Evolutionary conservation across 352 stramenopile genomes (phyloP).

Genomic region (Pythium sukuiense): DNA sequence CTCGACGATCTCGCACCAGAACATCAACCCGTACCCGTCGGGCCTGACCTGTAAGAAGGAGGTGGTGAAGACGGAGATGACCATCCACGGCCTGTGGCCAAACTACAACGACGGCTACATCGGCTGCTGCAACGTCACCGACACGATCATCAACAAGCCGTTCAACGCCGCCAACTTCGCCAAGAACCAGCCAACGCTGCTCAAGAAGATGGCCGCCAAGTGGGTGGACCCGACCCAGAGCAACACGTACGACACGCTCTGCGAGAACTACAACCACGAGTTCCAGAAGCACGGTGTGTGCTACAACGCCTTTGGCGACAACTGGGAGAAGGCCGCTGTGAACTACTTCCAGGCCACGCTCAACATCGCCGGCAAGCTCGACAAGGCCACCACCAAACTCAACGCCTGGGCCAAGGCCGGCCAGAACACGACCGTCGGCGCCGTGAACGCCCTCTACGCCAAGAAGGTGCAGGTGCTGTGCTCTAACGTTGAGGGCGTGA

Average conservation of each 20-base stretch:
- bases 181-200: slow-evolving; percentile 41
- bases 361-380: slow-evolving; percentile 60
- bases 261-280: slow-evolving; percentile 83
- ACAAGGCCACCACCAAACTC: slow-evolving; percentile 39
- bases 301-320: slow-evolving; percentile 55
- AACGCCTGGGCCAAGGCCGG: too few species aligned
- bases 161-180: slow-evolving; percentile 52
- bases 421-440: slow-evolving; percentile 25
- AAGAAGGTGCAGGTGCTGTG: slow-evolving; percentile 71
- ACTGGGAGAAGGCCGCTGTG: slow-evolving; percentile 51
- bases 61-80: slow-evolving; percentile 53
- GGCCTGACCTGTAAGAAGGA: slow-evolving; percentile 45
- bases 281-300: slow-evolving; percentile 85
- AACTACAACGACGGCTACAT: slow-evolving; percentile 79
- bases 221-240: slow-evolving; percentile 67
- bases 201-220: slow-evolving; percentile 53
- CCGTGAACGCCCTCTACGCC: slow-evolving; percentile 47
- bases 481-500: slow-evolving; percentile 49
- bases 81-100: slow-evolving; percentile 77
- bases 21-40: slow-evolving; percentile 60
- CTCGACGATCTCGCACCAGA: slow-evolving; percentile 79
- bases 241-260: slow-evolving; percentile 59
- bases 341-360: slow-evolving; percentile 70
- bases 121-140: slow-evolving; percentile 67
- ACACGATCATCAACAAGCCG: slow-evolving; percentile 56